phyloP scores from a whole-genome alignment of 1,139 yeast genomes.

The Geotrichum citri-aurantii region DNA sequence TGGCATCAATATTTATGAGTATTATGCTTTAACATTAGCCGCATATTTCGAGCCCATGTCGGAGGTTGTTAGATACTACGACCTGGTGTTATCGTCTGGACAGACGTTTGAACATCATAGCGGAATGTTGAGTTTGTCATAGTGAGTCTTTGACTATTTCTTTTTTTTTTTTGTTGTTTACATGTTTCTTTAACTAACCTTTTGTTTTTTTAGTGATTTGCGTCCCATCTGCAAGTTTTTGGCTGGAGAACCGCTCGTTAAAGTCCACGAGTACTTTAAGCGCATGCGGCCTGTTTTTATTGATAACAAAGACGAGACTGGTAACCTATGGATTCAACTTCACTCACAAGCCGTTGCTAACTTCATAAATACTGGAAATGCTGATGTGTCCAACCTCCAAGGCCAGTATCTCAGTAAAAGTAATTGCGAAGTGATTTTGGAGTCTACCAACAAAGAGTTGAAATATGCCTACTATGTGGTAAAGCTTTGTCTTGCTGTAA shows the following conservation, averaged over 20 bases:
- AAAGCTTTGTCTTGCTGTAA: constrained; percentile 27
- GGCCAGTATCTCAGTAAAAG: constrained; percentile 24
- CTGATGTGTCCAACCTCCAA: constrained; percentile 26
- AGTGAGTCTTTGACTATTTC: constrained; percentile 19
- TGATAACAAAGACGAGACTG: constrained; percentile 27
- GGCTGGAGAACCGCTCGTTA: constrained; percentile 30
- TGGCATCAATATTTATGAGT: constrained; percentile 42
- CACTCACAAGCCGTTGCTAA: constrained; percentile 28
- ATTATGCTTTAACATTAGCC: constrained; percentile 44
- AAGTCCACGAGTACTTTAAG: constrained; percentile 27
- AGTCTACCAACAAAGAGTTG: constrained; percentile 21
- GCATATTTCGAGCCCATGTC: constrained; percentile 42
- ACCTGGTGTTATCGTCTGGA: constrained; percentile 29
- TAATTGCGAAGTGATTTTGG: constrained; percentile 17
- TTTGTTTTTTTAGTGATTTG: constrained; percentile 25
- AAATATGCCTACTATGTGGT: constrained; percentile 28
- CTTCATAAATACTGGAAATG: constrained; percentile 26
- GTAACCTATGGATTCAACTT: constrained; percentile 31
- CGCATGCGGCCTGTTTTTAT: constrained; percentile 27
- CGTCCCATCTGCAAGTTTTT: constrained; percentile 32
- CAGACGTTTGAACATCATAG: constrained; percentile 30
- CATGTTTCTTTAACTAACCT: not conserved
- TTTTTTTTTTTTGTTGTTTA: not conserved
- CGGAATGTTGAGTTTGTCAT: constrained; percentile 29
- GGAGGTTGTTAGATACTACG: constrained; percentile 37